Evolutionary conservation across 2,329 filamentous ascomycete species (phyloP).

Genomic region (Colletotrichum filicis): DNA sequence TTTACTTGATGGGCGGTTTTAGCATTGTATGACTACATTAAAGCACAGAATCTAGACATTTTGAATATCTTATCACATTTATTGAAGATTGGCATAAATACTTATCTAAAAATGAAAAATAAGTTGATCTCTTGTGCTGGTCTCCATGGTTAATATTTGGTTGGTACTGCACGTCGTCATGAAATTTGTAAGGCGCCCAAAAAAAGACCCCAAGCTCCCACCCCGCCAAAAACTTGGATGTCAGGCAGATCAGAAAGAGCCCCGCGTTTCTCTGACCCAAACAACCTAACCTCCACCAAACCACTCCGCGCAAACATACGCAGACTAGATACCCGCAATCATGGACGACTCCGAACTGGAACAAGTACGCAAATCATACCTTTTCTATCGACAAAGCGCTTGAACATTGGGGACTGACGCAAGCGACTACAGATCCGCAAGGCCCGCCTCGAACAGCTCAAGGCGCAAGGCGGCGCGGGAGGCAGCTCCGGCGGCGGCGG

Average conservation of each 20-base stretch:
- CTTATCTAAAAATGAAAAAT: background rate
- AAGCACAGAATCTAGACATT: background rate
- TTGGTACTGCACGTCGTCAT: background rate
- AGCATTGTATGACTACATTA: constrained; percentile 11
- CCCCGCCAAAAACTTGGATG: constrained; percentile 34
- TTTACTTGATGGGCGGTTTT: background rate
- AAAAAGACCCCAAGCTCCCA: constrained; percentile 7
- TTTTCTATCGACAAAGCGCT: too few species aligned
- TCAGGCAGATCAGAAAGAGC: constrained; percentile 23
- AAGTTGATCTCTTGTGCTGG: background rate
- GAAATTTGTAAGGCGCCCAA: constrained; percentile 20
- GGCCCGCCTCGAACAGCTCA: constrained; percentile 93
- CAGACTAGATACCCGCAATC: background rate
- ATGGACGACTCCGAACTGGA: constrained; percentile 59
- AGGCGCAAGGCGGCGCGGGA: constrained; percentile 70
- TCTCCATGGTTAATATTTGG: background rate
- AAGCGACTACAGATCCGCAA: constrained; percentile 76
- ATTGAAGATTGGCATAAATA: background rate
- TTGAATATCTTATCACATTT: background rate
- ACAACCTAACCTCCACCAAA: constrained; percentile 8
- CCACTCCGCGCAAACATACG: constrained; percentile 11
- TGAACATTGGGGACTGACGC: background rate
- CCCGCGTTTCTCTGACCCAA: constrained; percentile 30
- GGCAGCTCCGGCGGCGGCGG: constrained; percentile 52
- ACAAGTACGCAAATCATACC: constrained; percentile 39